Percentiles rank a stretch among this genome's conserved stretches.
Conservation (phyloP, 1,284 basidiomycete genomes). For the Sporisorium reilianum region DNA sequence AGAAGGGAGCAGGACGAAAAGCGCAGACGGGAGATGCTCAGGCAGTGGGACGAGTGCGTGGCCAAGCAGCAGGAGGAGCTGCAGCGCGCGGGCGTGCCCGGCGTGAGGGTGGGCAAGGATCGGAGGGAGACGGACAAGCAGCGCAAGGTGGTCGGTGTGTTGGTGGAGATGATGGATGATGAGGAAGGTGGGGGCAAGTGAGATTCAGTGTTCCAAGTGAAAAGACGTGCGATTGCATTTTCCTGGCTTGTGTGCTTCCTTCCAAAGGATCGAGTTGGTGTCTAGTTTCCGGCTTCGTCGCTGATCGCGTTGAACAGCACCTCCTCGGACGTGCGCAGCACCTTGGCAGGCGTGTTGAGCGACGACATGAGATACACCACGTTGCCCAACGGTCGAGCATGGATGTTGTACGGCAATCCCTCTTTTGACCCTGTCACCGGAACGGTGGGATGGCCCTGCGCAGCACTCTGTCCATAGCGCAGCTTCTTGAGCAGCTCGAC, state of each 20-base stretch:
- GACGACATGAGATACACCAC: slow-evolving; percentile 95
- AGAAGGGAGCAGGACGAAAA: slow-evolving; percentile 22
- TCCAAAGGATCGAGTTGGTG: not conserved
- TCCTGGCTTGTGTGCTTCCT: not conserved
- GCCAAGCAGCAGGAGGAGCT: slow-evolving; percentile 30
- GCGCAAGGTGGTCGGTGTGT: slow-evolving; percentile 26
- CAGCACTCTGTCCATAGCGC: slow-evolving; percentile 19
- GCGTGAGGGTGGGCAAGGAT: slow-evolving; percentile 7
- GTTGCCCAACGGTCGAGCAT: slow-evolving; percentile 90
- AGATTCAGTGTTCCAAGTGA: not conserved
- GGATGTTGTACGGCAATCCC: slow-evolving; percentile 76
- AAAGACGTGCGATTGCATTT: not conserved
- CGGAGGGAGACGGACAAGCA: slow-evolving; percentile 23
- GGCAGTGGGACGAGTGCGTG: slow-evolving; percentile 28
- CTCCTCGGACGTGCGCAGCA: slow-evolving; percentile 61
- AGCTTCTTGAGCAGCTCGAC: slow-evolving; percentile 48
- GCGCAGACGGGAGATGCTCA: slow-evolving; percentile 9
- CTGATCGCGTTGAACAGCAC: slow-evolving; percentile 23
- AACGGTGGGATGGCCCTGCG: slow-evolving; percentile 40
- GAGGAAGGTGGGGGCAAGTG: not conserved
- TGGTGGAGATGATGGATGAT: slow-evolving; percentile 43
- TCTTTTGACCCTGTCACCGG: slow-evolving; percentile 14
- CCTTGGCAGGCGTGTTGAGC: slow-evolving; percentile 76
- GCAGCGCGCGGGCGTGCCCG: slow-evolving; percentile 19
- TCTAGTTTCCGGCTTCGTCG: slow-evolving; percentile 6